Evolutionary conservation across 1,284 basidiomycete genomes (phyloP).

Genomic region (Cryptococcus floricola): DNA sequence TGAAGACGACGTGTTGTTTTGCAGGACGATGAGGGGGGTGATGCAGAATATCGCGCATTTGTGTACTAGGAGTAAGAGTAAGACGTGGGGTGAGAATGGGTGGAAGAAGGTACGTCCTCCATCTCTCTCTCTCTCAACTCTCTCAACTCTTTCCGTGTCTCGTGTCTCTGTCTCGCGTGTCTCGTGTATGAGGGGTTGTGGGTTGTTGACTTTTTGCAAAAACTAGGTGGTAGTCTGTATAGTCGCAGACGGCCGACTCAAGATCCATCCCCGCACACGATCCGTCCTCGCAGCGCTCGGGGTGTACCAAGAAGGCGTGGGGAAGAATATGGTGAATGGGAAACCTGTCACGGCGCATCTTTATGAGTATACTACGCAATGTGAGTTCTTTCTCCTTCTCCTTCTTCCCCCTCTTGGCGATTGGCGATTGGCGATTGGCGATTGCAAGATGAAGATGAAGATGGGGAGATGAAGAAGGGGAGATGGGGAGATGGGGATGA

Average conservation of each 20-base stretch:
- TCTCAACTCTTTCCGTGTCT: neutral
- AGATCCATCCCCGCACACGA: slow-evolving; percentile 80
- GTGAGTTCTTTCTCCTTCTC: no score
- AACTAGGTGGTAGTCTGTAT: slow-evolving; percentile 54
- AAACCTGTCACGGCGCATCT: slow-evolving; percentile 86
- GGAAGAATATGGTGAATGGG: slow-evolving; percentile 82
- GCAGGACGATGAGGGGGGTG: slow-evolving; percentile 84
- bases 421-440: no score
- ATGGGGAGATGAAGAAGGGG: no score
- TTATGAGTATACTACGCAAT: slow-evolving; percentile 90
- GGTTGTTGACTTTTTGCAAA: neutral
- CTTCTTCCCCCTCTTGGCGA: no score
- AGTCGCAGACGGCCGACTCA: slow-evolving; percentile 72
- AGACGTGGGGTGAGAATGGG: slow-evolving; percentile 93
- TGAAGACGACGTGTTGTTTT: slow-evolving; percentile 71
- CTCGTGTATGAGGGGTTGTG: no score
- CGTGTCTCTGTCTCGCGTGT: no score
- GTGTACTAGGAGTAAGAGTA: slow-evolving; percentile 54
- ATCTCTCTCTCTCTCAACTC: no score
- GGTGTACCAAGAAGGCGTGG: slow-evolving; percentile 81
- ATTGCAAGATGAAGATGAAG: no score
- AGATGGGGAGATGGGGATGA: no score
- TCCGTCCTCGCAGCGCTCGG: slow-evolving; percentile 85
- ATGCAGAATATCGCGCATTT: slow-evolving; percentile 66
- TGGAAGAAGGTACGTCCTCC: slow-evolving; percentile 91